A percentile compares a stretch with the other conserved stretches of the same genome.
phyloP scores from a whole-genome alignment of 2,329 filamentous ascomycete species.

The Ilyonectria mors-panacis region DNA sequence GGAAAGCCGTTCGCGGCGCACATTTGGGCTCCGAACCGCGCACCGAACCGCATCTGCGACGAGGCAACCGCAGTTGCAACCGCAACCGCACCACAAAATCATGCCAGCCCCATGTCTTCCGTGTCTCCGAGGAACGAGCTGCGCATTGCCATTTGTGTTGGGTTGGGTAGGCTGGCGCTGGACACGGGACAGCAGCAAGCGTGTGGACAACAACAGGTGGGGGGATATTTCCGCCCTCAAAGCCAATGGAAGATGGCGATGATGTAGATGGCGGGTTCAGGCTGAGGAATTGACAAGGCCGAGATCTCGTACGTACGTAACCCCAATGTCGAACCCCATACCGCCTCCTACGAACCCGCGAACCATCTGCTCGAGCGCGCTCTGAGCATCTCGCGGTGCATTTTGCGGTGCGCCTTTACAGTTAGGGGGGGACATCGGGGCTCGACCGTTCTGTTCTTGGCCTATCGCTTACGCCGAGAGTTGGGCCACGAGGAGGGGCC shows the following conservation, averaged over 20 bases:
- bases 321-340: not conserved
- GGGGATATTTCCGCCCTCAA: not conserved
- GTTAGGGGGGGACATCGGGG: not conserved
- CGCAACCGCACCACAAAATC: conserved; percentile 23
- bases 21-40: conserved; percentile 22
- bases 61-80: conserved; percentile 7
- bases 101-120: conserved; percentile 22
- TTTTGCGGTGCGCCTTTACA: not conserved
- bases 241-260: not conserved
- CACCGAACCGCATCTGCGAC: conserved; percentile 25
- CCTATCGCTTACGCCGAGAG: conserved; percentile 32
- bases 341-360: not conserved
- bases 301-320: not conserved
- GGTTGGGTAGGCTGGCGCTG: conserved; percentile 3
- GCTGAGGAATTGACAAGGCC: not conserved
- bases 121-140: conserved; percentile 22
- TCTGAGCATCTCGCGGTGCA: conserved; percentile 4
- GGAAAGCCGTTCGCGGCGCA: conserved; percentile 11
- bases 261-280: not conserved
- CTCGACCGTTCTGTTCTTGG: conserved; percentile 29
- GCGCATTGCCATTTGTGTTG: not conserved
- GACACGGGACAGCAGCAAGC: conserved; percentile 14
- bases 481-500: conserved; percentile 24
- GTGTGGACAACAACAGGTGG: not conserved
- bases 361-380: not conserved